Conservation (phyloP, 768 basidiomycete genomes). For the Boletus pseudopeckii region DNA sequence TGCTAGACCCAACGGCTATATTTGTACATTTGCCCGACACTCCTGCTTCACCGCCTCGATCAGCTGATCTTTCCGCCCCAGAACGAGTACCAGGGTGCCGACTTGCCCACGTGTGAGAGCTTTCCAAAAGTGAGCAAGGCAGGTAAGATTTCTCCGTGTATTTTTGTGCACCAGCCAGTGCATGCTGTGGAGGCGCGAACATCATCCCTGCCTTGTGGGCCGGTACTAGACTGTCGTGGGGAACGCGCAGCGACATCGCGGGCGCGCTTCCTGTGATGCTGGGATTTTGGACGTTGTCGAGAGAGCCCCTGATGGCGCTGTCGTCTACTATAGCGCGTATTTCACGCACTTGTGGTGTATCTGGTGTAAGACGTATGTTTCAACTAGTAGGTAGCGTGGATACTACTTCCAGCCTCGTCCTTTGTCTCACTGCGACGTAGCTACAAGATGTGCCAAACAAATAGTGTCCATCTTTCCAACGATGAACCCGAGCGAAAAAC, state of each 20-base stretch:
- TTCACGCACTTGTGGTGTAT: constrained; percentile 46
- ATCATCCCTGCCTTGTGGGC: constrained; percentile 50
- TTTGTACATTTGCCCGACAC: background rate
- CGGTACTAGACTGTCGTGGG: constrained; percentile 14
- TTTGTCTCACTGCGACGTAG: background rate
- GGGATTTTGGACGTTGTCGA: constrained; percentile 52
- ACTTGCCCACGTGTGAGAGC: background rate
- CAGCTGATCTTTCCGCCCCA: constrained; percentile 6
- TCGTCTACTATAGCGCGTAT: constrained; percentile 49
- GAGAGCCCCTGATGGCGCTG: constrained; percentile 58
- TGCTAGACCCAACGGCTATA: background rate
- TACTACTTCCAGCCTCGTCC: no score
- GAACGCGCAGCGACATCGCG: constrained; percentile 29
- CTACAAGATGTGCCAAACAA: background rate
- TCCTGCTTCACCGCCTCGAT: background rate
- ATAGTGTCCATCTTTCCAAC: background rate
- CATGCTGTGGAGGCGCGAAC: constrained; percentile 58
- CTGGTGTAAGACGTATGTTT: constrained; percentile 29
- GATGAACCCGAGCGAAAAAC: background rate
- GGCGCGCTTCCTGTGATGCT: constrained; percentile 49
- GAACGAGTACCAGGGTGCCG: background rate
- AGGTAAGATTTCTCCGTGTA: no score
- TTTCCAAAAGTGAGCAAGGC: background rate
- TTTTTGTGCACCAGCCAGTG: constrained; percentile 18
- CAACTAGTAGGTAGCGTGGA: no score